Evolutionary conservation across 768 basidiomycete genomes (phyloP), one percentile per base, ranked within the genome.

Genomic region (Lentinula boryana): DNA sequence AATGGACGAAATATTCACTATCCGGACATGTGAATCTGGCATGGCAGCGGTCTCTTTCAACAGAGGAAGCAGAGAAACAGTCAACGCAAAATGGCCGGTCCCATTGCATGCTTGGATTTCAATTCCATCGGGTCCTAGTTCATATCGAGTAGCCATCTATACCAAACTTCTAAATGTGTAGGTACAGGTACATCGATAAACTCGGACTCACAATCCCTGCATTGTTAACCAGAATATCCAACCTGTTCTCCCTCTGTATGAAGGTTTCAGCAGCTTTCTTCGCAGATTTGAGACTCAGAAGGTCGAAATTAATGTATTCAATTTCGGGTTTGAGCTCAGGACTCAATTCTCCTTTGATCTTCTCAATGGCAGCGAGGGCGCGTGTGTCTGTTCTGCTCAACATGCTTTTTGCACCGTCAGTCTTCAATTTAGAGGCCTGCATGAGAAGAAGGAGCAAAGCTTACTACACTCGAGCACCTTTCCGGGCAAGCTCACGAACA

Each of bases 211-310:
- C 50, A 32, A 63, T 38, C 3, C 31, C 62, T 9, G 62, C 62
- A 48, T 63, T 63, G 12, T 60, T 60, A 12, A 63, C 53, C 10
- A 63, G 18, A 15, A 63, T 63, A 53, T 63, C 62, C 27, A 63
- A 49, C 33, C 62, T 58, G 10, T n/a, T 43, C 44, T 63, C 62
- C 8, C 23, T 21, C 36, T 44, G 18, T 21, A 63, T 27, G 27
- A 63, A 63, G 33, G 43, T 32, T 38, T 63, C 51, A 15, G 62
- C 62, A 4, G 62, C 62, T 40, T 41, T 16, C 23, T 54, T 60
- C 13, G 58, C 62, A 50, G 58, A 32, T 13, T 43, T 44, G 36
- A 63, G 49, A 13, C 41, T 59, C 9, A 41, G 46, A n/a, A 63
- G 44, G 41, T 63, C 52, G 32, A 63, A 63, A 9, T 60, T 27